Base-by-base conservation (phyloP, 2,329 filamentous ascomycete genomes). In the Xylariales sp. region DNA sequence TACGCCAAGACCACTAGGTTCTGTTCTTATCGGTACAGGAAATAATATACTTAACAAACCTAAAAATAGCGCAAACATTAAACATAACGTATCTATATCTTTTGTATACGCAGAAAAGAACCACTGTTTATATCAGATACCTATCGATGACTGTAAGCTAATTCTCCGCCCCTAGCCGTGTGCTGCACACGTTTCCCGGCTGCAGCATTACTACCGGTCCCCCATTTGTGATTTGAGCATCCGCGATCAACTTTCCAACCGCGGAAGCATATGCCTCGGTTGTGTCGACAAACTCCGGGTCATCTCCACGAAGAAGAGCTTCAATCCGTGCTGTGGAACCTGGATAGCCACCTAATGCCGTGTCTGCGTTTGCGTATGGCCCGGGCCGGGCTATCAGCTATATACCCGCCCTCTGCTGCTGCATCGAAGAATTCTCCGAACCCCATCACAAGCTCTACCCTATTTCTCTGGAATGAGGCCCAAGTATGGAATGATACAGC, bases 401-500 rank as follows among this genome's bases (percentile, higher is more conserved):
- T 34, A 94, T 77, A 0, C 87, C 87, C 5, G 84, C 82, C 47
- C 84, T 63, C 15, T 73, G 69, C 8, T 1, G 87, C 87, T 4
- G 85, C 86, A 5, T 84, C 78, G 50, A 90, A 88, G 63, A 93
- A 89, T 0, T 82, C 79, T 48, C 87, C 74, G 4, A 87, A 67
- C 11, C 76, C 80, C 52, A 90, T 87, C 12, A 89, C 71, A 0
- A 86, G 87, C 3, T 87, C 78, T 1, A 80, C 82, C 6, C 68
- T 69, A 53, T 83, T 82, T 3, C 84, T 86, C 58, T 93, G 87
- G 0, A 88, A 60, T 3, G 91, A 65, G 3, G 82, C 84, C 87
- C 86, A 94, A 52, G 89, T 71, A 54, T 91, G 91, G 59, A 90
- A 88, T 0, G 84, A 88, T 1, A 90, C 83, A 33, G 78, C 75